These are phyloP conservation scores for Tuctoria greenei DNA, from an alignment of 176 grass and related monocot species.

Conservation along the genomic window DNA sequence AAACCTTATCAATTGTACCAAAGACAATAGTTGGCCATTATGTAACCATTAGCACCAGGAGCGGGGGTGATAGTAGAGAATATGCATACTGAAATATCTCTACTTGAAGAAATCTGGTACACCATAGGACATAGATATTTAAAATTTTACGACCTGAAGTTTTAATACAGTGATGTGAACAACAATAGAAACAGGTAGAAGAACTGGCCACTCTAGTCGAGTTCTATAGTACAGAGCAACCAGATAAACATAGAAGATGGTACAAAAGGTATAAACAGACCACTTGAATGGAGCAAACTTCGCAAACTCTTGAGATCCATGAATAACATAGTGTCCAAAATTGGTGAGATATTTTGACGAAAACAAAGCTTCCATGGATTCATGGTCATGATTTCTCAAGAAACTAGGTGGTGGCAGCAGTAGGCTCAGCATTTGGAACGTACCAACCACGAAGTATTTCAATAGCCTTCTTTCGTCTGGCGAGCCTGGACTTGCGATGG, in stretches of 20 bases:
- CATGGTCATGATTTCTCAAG: conserved; percentile 21
- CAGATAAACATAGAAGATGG: conserved; percentile 20
- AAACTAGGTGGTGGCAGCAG: conserved; percentile 37
- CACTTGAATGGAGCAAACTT: conserved; percentile 20
- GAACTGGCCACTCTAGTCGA: background rate
- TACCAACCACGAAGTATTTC: conserved; percentile 90
- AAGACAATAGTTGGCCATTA: background rate
- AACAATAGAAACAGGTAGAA: conserved; percentile 6
- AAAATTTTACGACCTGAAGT: conserved; percentile 2
- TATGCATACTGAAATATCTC: background rate
- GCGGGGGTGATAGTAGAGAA: background rate
- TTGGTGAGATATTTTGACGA: conserved; percentile 28
- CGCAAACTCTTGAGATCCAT: conserved; percentile 9
- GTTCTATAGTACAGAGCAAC: conserved; percentile 14
- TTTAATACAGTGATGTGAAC: conserved; percentile 20
- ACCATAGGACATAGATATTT: conserved; percentile 26
- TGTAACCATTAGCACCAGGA: background rate
- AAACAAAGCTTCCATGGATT: conserved; percentile 29
- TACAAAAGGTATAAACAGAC: conserved; percentile 30
- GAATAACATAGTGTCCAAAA: conserved; percentile 35
- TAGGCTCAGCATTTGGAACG: conserved; percentile 48
- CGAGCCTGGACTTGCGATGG: conserved; percentile 78
- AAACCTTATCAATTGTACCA: background rate
- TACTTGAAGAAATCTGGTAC: conserved; percentile 22
- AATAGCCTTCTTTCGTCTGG: conserved; percentile 80